Evolutionary conservation across 352 stramenopile genomes (phyloP).

Genomic region (Pythium rishiriense): DNA sequence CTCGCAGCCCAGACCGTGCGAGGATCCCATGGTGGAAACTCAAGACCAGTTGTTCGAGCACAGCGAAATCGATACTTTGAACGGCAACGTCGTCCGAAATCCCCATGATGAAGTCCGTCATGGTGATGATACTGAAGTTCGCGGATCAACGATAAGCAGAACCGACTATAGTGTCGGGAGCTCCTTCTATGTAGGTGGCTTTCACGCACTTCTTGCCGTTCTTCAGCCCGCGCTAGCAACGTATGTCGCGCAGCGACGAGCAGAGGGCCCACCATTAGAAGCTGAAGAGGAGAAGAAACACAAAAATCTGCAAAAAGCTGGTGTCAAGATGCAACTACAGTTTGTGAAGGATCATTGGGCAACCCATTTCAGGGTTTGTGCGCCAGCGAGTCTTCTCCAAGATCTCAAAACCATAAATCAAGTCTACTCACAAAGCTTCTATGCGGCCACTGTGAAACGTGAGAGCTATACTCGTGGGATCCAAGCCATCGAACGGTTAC

Average conservation of each 20-base stretch:
- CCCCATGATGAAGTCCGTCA: too few relatives aligned
- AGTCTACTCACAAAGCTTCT: not conserved
- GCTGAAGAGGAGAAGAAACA: not conserved
- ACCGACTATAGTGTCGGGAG: too few relatives aligned
- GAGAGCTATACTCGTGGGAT: not conserved
- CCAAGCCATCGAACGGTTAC: not conserved
- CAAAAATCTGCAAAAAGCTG: constrained; percentile 6
- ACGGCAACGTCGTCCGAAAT: too few relatives aligned
- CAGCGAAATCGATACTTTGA: too few relatives aligned
- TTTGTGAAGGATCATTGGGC: constrained; percentile 42
- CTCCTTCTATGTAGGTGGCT: too few relatives aligned
- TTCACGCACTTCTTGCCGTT: too few relatives aligned
- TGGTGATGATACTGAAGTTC: too few relatives aligned
- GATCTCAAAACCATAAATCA: not conserved
- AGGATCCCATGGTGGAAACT: too few relatives aligned
- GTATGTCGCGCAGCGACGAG: not conserved
- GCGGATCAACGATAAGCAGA: too few relatives aligned
- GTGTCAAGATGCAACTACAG: constrained; percentile 34
- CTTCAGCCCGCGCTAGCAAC: not conserved
- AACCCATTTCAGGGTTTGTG: constrained; percentile 32
- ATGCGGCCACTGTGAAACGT: not conserved
- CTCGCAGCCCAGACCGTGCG: too few relatives aligned
- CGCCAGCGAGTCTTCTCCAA: constrained; percentile 8
- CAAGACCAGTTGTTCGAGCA: too few relatives aligned
- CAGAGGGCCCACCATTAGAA: not conserved